Base-by-base conservation (phyloP, 352 stramenopile species). In the Globisporangium yorkense region DNA sequence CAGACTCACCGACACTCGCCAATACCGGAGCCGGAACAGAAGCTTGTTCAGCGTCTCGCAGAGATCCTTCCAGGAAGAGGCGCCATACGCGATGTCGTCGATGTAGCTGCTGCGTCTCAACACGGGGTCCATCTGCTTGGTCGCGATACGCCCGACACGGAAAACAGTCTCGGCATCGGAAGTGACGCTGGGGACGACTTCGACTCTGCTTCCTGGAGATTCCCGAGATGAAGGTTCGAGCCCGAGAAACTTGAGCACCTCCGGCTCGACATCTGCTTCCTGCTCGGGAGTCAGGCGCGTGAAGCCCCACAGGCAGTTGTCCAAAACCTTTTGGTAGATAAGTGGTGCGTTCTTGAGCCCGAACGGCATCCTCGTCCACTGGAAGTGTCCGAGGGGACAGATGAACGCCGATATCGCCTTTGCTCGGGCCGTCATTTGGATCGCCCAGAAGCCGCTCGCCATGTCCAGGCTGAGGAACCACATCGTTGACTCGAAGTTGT, bases 291-390 rank as follows among this genome's bases (percentile, higher is more conserved):
- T 9, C 31, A 37, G 8, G 8, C 31, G 31, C 31, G 5, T 3
- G 9, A 67, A 57, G 0, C 60, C 47, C 60, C 61, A 54, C 15
- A 67, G 21, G 31, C 29, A 35, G 27, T 70, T 70, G 24, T 63
- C 53, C 3, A 71, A n/a, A 0, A 59, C 2, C 1, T 20, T 5
- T 20, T 72, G 57, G 31, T 69, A 72, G 0, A 59, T 45, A 3
- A 64, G 9, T 0, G 53, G 54, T 0, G 61, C 61, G 1, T 72
- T 72, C 18, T 69, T 70, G 0, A 70, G 31, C 5, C 66, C 66
- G 5, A 68, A 67, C 4, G 55, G 60, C 64, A 71, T 71, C 5
- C 60, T 31, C 0, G 20, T 15, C 65, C 61, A 72, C 21, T 68
- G 57, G 13, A 63, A 72, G 16, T 68, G 57, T 8, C 61, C 56